phyloP scores from a whole-genome alignment of 2,329 filamentous ascomycete genomes.

The Plectosphaerella plurivora region DNA sequence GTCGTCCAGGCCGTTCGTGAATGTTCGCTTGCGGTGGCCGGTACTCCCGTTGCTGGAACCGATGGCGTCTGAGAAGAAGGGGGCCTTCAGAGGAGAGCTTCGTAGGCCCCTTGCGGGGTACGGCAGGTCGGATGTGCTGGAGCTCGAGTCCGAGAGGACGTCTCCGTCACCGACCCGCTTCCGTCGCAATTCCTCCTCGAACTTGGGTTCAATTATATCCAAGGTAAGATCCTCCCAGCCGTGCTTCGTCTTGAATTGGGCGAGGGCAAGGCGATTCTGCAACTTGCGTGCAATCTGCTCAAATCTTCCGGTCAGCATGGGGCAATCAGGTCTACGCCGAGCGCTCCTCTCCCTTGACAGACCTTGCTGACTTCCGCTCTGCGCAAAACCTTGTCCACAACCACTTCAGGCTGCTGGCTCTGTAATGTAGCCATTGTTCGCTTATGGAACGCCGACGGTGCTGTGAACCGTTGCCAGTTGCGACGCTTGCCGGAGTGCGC shows the following conservation, averaged over 20 bases:
- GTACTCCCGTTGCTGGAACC: conserved; percentile 65
- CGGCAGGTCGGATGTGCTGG: conserved; percentile 72
- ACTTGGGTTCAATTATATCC: conserved; percentile 78
- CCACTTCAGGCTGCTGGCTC: conserved; percentile 60
- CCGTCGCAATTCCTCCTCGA: conserved; percentile 73
- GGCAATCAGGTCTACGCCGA: too few species aligned
- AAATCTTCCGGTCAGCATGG: too few species aligned
- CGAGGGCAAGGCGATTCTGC: conserved; percentile 89
- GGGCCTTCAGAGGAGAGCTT: conserved; percentile 79
- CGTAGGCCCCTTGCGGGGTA: conserved; percentile 66
- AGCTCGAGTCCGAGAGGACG: conserved; percentile 81
- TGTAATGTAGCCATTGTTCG: conserved; percentile 38
- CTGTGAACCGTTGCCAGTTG: too few species aligned
- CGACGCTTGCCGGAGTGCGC: too few species aligned
- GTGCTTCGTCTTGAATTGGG: conserved; percentile 95
- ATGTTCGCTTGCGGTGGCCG: conserved; percentile 61
- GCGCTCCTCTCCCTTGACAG: conserved; percentile 21
- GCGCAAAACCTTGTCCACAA: conserved; percentile 65
- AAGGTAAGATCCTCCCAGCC: conserved; percentile 89
- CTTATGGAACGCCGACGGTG: too few species aligned
- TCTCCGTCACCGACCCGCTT: conserved; percentile 68
- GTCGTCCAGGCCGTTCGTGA: conserved; percentile 54
- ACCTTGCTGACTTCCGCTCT: conserved; percentile 74
- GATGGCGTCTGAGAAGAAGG: conserved; percentile 80
- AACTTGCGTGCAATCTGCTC: conserved; percentile 83